Base-by-base conservation (phyloP, 116 monocot genomes). In the Cymodocea nodosa region DNA sequence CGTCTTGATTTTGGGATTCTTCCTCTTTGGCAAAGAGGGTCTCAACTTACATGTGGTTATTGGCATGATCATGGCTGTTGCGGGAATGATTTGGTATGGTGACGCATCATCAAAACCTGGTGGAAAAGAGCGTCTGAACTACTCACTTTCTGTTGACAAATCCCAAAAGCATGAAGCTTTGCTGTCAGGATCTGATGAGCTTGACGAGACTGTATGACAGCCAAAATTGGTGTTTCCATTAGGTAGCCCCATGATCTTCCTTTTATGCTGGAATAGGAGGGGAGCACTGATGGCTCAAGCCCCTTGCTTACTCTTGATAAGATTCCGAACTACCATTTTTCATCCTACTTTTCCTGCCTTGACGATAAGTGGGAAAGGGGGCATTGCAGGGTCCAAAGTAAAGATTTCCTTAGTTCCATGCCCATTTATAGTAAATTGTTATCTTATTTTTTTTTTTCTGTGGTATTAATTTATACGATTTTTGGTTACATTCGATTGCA, bases 1-100 rank as follows among this genome's bases (percentile, higher is more conserved):
- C 44, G 81, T 81, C 3, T 70, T 81, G 49, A 36, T 81, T 18
- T 54, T 81, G 65, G 77, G 77, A 10, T 81, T 81, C 74, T 49
- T 76, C 22, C 77, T 81, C 73, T 81, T 81, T 48, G 81, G 81
- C 1, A 81, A 73, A 51, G 81, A 81, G 65, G 81, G 77, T 39
- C 61, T 81, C 15, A 81, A 81, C 44, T 70, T 76, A 23, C 81
- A 81, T 24, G 81, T 81, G 16, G 70, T 81, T 36, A 50, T 81
- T 23, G 81, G 81, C 60, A 81, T 81, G 81, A 49, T 77, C 25
- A 62, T 81, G 23, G 81, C 81, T 0, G 69, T 81, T 23, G 25
- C 77, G 35, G 81, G 81, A 52, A 81, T 81, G 81, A 63, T 81
- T 12, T 81, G 81, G 81, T 81, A 81, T 51, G 81, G 77, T 15